Percentiles rank a stretch among this genome's conserved stretches.
These are phyloP conservation scores for Yamadazyma songkhlaensis DNA, from an alignment of 1,139 yeast species.

Conservation along the genomic window DNA sequence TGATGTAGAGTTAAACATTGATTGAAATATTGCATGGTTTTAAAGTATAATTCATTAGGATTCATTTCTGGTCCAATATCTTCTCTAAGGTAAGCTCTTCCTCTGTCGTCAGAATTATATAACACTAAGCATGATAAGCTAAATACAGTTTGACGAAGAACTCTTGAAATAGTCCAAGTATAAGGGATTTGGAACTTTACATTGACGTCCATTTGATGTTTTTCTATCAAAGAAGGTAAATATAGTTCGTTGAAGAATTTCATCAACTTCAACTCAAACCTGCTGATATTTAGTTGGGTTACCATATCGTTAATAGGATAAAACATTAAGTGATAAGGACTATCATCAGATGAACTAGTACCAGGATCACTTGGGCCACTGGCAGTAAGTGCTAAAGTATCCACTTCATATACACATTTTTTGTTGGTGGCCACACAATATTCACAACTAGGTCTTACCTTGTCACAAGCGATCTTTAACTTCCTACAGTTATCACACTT, in stretches of 20 bases:
- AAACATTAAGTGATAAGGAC: background rate
- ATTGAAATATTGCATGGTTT: slow-evolving; percentile 4
- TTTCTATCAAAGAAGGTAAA: background rate
- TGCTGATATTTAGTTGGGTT: background rate
- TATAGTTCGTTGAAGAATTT: slow-evolving; percentile 4
- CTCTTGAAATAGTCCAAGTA: slow-evolving; percentile 3
- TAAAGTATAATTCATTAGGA: background rate
- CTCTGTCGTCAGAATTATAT: slow-evolving; percentile 2
- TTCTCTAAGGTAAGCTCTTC: background rate
- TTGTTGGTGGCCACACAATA: slow-evolving; percentile 31
- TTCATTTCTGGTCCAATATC: background rate
- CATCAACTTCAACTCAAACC: slow-evolving; percentile 5
- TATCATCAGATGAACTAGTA: background rate
- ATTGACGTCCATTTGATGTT: background rate
- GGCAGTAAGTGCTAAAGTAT: no score
- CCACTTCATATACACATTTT: slow-evolving; percentile 20
- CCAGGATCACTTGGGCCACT: background rate
- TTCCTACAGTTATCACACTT: slow-evolving; percentile 24
- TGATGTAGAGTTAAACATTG: slow-evolving; percentile 3
- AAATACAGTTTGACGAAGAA: slow-evolving; percentile 2
- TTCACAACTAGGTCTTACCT: slow-evolving; percentile 30
- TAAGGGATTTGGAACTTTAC: slow-evolving; percentile 2
- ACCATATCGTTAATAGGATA: slow-evolving; percentile 2
- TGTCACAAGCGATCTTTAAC: slow-evolving; percentile 29
- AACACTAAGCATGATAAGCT: slow-evolving; percentile 5